Evolutionary conservation across 305 asterid genomes (phyloP), one percentile per base, ranked within the genome.

Genomic region (Fraxinus ornus): DNA sequence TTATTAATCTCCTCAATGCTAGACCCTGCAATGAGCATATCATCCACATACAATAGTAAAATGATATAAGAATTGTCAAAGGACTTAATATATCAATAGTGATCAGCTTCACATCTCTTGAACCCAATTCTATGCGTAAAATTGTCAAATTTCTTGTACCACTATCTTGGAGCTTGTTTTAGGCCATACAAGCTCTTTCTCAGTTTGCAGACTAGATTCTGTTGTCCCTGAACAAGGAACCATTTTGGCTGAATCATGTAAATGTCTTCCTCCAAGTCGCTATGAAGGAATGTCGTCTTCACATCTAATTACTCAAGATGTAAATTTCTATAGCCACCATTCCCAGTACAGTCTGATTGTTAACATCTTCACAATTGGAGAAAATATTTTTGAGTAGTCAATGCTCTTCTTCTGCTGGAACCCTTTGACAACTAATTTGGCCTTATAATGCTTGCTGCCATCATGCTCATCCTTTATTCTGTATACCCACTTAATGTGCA

Each of bases 401-500:
- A 81, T 57, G 3, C 15, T 1, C 17, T 77, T 21, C 3, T 75
- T 41, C 1, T 36, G 28, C 2, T 7, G 32, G n/a, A 75, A 13
- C 17, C 79, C 17, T 71, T 55, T 7, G 44, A 74, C 78, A 13
- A 81, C 28, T 73, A 81, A 73, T 21, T 68, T 22, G 7, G 75
- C 73, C 5, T 77, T 83, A 41, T 37, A 83, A n/a, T 79, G 21
- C 5, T 28, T 78, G 35, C 3, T 68, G 2, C 75, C 70, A 62
- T 62, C 52, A 21, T 7, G 80, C 15, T 78, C 66, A n/a, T 49
- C 39, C 22, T 78, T 78, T 24, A 77, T 36, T 71, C 19, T 60
- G 30, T 19, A 81, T n/a, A 81, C 76, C 60, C 68, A 52, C 44
- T 81, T 75, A 32, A 13, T 81, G 0, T 21, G 35, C 21, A 82